Evolutionary conservation across 1,284 basidiomycete species (phyloP).

Genomic region (Sanguinoderma infundibulare): DNA sequence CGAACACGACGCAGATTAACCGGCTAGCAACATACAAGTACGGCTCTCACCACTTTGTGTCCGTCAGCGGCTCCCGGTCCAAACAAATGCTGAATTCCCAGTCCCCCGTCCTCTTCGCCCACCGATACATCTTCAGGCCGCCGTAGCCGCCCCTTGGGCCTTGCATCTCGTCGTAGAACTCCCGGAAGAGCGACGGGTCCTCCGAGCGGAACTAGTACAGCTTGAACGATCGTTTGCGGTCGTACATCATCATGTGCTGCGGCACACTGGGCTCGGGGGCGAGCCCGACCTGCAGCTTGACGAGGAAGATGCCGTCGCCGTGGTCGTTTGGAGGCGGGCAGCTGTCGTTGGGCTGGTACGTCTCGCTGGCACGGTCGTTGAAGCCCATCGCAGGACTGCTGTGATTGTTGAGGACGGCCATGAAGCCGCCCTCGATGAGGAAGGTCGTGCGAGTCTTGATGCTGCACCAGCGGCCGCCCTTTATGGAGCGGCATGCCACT

Average conservation of each 20-base stretch:
- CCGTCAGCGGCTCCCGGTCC: slow-evolving; percentile 26
- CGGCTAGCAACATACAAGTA: no score
- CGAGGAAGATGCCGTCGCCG: slow-evolving; percentile 41
- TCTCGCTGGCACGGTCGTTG: background rate
- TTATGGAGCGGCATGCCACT: slow-evolving; percentile 41
- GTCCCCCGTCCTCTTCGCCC: slow-evolving; percentile 35
- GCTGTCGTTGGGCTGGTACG: background rate
- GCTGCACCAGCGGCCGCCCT: slow-evolving; percentile 43
- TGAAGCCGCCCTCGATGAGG: slow-evolving; percentile 19
- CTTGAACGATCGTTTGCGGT: slow-evolving; percentile 42
- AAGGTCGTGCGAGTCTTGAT: slow-evolving; percentile 30
- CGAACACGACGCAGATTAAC: no score
- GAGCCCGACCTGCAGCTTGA: slow-evolving; percentile 43
- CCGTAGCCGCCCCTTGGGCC: slow-evolving; percentile 23
- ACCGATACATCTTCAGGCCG: slow-evolving; percentile 38
- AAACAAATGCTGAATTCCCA: slow-evolving; percentile 35
- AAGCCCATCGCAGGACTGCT: slow-evolving; percentile 1
- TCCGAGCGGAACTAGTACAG: slow-evolving; percentile 32
- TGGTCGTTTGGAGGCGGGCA: slow-evolving; percentile 39
- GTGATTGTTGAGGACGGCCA: slow-evolving; percentile 18
- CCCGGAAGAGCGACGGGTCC: slow-evolving; percentile 19
- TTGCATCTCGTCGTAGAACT: slow-evolving; percentile 24
- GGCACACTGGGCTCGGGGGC: background rate
- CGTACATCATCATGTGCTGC: slow-evolving; percentile 42
- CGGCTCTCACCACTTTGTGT: slow-evolving; percentile 25